Conservation (phyloP, 805 yeast genomes). For the Wickerhamiella sorbophila region DNA sequence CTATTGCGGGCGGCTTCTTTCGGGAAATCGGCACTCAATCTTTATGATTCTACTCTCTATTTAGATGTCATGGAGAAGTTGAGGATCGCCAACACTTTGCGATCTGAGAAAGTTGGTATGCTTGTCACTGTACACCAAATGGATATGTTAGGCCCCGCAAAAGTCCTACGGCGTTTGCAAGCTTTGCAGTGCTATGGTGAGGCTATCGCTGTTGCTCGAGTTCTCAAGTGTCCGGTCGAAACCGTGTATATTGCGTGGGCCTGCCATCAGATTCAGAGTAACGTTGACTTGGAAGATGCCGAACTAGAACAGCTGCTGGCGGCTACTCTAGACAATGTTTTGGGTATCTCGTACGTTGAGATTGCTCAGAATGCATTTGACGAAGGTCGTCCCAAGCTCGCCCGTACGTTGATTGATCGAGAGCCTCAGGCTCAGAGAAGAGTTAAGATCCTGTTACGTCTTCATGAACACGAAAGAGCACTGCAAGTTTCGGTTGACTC, state of each 20-base stretch:
- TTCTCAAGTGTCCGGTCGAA: slow-evolving; percentile 34
- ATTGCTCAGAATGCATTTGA: slow-evolving; percentile 55
- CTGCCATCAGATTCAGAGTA: slow-evolving; percentile 46
- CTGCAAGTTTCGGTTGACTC: slow-evolving; percentile 49
- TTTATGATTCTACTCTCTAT: slow-evolving; percentile 45
- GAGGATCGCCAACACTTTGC: slow-evolving; percentile 54
- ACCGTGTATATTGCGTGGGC: slow-evolving; percentile 70
- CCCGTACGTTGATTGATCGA: slow-evolving; percentile 49
- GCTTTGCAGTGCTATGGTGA: slow-evolving; percentile 45
- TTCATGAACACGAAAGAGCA: slow-evolving; percentile 62
- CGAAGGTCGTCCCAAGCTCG: slow-evolving; percentile 64
- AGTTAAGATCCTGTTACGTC: slow-evolving; percentile 47
- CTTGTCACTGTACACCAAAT: slow-evolving; percentile 50
- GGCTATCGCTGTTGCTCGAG: slow-evolving; percentile 46
- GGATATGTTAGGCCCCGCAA: slow-evolving; percentile 37
- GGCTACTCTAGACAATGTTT: slow-evolving; percentile 30
- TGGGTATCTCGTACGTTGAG: slow-evolving; percentile 40
- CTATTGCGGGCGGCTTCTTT: slow-evolving; percentile 69
- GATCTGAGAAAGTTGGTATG: slow-evolving; percentile 48
- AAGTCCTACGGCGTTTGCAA: slow-evolving; percentile 42
- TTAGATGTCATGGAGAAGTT: slow-evolving; percentile 47
- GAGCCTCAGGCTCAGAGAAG: slow-evolving; percentile 53
- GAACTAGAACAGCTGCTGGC: slow-evolving; percentile 39
- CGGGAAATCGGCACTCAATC: slow-evolving; percentile 53
- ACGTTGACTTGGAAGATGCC: slow-evolving; percentile 36